Base-by-base conservation (phyloP, 2,329 filamentous ascomycete genomes). In the Beauveria pseudobassiana region DNA sequence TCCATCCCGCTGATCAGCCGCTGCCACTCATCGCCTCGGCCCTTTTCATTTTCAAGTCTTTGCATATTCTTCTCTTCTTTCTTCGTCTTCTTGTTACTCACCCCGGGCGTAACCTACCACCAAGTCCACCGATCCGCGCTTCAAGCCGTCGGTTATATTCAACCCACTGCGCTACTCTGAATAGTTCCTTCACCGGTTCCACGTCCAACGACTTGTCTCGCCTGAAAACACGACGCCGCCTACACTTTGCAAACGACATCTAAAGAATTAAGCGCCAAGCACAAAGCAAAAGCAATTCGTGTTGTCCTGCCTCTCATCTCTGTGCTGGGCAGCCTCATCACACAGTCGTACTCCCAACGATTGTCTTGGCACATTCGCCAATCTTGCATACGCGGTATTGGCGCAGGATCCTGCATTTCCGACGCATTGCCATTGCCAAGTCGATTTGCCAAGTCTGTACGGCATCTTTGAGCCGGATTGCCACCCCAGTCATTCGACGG, bases 381-480 rank as follows among this genome's bases (percentile, higher is more conserved):
- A 59, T 59, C 57, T 40, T 59, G 57, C 38, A 52, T 42, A n/a
- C 3, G 8, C 22, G 34, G 45, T 12, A 43, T 24, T 51, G 46
- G 22, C 26, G 28, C 16, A 28, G 16, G 5, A 24, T n/a, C 30
- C 48, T 45, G 18, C 40, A 59, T 52, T 24, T 18, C 48, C 38
- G 24, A 28, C 16, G 3, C 26, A 38, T 14, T 14, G 34, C 34
- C 49, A 7, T 42, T 54, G 52, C 52, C 38, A 54, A 54, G 38
- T 28, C 52, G 52, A 54, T 54, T n/a, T n/a, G 58, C 58, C 58
- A 60, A 60, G 58, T 48, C 49, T 40, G 20, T 20, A 53, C 50
- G 57, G 57, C 58, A 60, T 54, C 58, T 45, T 26, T 52, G 38
- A 59, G 57, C 57, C 57, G 57, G 12, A 45, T 51, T 51, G 24